Base-by-base conservation (phyloP, 257 asterid genomes). In the Sherardia arvensis region DNA sequence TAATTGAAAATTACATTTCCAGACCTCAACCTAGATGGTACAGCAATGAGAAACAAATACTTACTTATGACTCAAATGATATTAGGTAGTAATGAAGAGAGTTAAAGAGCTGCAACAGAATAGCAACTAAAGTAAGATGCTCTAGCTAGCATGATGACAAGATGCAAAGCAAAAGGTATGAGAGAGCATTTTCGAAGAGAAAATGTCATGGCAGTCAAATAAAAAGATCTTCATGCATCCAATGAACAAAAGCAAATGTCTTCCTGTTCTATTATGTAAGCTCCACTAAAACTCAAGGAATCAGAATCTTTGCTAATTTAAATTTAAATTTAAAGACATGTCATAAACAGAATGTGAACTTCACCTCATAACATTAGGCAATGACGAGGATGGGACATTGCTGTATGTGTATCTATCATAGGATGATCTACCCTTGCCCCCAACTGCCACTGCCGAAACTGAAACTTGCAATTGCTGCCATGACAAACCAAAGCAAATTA, bases 1-100 rank as follows among this genome's bases (percentile, higher is more conserved):
- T 90, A 93, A 82, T 90, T 85, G 94, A 90, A 93, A 72, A 93
- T 80, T 60, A 93, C 97, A 80, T 93, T 93, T 65, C 99, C 97
- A 56, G 83, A 74, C 87, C 99, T 87, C 83, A 93, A 86, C 96
- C 99, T 93, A 75, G 61, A 82, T 21, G 62, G 27, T 51, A 48
- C 7, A 76, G 67, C 67, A 74, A 73, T 64, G 66, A 74, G 70
- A 62, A 49, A 63, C 54, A 74, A 43, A 26, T 20, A 53, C 20
- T 32, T 38, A 10, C 3, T 55, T 29, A 8, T 43, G 9, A 12
- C 12, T 53, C 27, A 28, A 57, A 38, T 20, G 34, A 33, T 60
- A 60, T 34, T 26, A 12, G 27, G 30, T 29, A 1, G 59, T 29
- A 20, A 33, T 4, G 14, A 20, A 60, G 22, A 48, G 21, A 64